Base-by-base conservation (phyloP, 2,329 filamentous ascomycete genomes). In the Cercospora beticola region DNA sequence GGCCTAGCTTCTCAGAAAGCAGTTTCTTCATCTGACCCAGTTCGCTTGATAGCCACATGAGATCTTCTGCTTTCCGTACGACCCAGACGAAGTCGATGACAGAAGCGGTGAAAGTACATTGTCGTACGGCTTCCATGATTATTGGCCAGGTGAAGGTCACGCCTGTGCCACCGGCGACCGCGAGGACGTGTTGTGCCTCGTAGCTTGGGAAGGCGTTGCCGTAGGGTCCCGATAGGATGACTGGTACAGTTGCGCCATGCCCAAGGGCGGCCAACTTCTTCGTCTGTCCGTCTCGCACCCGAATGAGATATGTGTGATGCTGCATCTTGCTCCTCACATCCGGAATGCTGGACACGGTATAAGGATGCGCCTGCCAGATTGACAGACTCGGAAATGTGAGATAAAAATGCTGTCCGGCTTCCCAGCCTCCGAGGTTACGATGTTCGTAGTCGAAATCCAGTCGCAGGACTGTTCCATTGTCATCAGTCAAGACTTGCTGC, bases 351-450 rank as follows among this genome's bases (percentile, higher is more conserved):
- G 88, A 81, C 0, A 88, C 87, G 0, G 89, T 92, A 75, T 92
- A 90, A 0, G 90, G 90, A 74, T 92, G 90, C 0, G 88, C 88
- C 78, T 92, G 89, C 88, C 89, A 92, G 73, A 92, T 84, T 18
- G 68, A 89, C 33, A 87, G 81, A 69, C 89, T 85, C 0, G 88
- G 82, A 73, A 92, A 92, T 76, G 86, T 90, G 16, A 92, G 81
- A 74, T 88, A 92, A 77, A 90, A 92, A 75, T 92, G 90, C 78
- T 92, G 88, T 9, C 90, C 90, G 12, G 90, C 81, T 12, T 82
- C 80, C 89, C 90, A 92, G 16, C 62, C 46, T 30, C 31, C 62
- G 2, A 74, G 59, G 0, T 85, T 77, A 30, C 84, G 83, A 62
- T 90, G 88, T 1, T 83, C 79, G 70, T 90, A 87, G 1, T 85